Evolutionary conservation across 208 protist species (phyloP), one percentile per base, ranked within the genome.

Genomic region (Trypanosoma cruzi): DNA sequence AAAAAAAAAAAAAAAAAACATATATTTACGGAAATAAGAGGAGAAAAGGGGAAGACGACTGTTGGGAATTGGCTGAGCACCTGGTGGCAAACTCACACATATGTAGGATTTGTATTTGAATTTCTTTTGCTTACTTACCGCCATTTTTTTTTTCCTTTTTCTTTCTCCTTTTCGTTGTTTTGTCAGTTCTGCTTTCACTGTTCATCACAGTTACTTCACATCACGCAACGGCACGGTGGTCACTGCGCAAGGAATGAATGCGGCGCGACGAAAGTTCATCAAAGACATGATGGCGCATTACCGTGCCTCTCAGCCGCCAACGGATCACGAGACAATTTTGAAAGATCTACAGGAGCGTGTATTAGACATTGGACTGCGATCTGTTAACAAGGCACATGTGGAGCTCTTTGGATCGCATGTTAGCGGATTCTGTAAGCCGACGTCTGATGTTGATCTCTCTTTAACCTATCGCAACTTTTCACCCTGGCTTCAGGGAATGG

Each of bases 401-500:
- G 81, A 90, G 67, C 71, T 92, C 16, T 95, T 97, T 56, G 92
- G 92, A 13, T 97, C 92, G 0, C 86, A 92, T 29, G 86, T 88
- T 11, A 94, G 76, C 44, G 88, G 92, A 20, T 97, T 97, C 71
- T 92, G 87, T 64, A 89, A 86, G 60, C 77, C 84, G 0, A 77
- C 76, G 49, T 86, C 83, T 18, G 92, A 97, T 61, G 86, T 83
- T 0, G 92, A 97, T 69, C 58, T 97, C 50, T 97, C 92, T 0
- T 72, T 97, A 7, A 95, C 87, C 44, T 95, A 90, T 62, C 86
- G 89, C 46, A 95, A 94, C 62, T 97, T 93, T 58, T 97, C 89
- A 0, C 84, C 87, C 4, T 97, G 88, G 86, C 71, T 95, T 49
- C 73, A 82, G 5, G 92, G 92, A 20, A 56, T 97, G 4, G 54